A percentile compares a stretch with the other conserved stretches of the same genome.
These are phyloP conservation scores for Cladosporium sp. DNA, from an alignment of 2,329 filamentous ascomycete genomes.

Conservation along the genomic window DNA sequence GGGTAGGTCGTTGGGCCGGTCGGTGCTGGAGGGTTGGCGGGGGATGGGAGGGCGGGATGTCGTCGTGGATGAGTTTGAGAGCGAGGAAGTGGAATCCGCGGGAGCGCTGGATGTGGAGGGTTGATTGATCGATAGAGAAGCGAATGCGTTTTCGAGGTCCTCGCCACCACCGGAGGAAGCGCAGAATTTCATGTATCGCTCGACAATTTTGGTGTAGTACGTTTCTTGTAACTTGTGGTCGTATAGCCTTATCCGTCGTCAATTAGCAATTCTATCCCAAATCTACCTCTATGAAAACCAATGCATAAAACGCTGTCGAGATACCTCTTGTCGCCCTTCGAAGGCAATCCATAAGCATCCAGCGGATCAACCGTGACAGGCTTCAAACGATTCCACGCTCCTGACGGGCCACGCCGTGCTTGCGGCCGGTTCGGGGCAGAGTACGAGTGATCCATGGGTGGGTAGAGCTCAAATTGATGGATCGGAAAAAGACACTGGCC, in stretches of 20 bases:
- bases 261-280: no score
- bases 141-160: slow-evolving; percentile 71
- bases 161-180: slow-evolving; percentile 67
- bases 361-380: slow-evolving; percentile 72
- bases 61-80: no score
- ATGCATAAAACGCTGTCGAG: not conserved
- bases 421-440: slow-evolving; percentile 20
- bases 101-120: slow-evolving; percentile 13
- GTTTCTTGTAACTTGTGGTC: slow-evolving; percentile 74
- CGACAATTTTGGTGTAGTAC: slow-evolving; percentile 83
- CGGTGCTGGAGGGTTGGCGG: slow-evolving; percentile 24
- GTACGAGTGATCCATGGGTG: slow-evolving; percentile 3
- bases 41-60: slow-evolving; percentile 18
- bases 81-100: not conserved
- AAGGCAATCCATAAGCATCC: slow-evolving; percentile 78
- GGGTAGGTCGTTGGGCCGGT: slow-evolving; percentile 61
- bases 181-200: slow-evolving; percentile 87
- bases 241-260: slow-evolving; percentile 35
- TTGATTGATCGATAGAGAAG: slow-evolving; percentile 53
- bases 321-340: slow-evolving; percentile 88
- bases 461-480: no score
- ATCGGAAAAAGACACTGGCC: no score
- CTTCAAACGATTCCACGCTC: slow-evolving; percentile 67
- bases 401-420: slow-evolving; percentile 40
- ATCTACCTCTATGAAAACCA: no score